Conservation (phyloP, 2,329 filamentous ascomycete species). For the Diaporthe vaccinii region DNA sequence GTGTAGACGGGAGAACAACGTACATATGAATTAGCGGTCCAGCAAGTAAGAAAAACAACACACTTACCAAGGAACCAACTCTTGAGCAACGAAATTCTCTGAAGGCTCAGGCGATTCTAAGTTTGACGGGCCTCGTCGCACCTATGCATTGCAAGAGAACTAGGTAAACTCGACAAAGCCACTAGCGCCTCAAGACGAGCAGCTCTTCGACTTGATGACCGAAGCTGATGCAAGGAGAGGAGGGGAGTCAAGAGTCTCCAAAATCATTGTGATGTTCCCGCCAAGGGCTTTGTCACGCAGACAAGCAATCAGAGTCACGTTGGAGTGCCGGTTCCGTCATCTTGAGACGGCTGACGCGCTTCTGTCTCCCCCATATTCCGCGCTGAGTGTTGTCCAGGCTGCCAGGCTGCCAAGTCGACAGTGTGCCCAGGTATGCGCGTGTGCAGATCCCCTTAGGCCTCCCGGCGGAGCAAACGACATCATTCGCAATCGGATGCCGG, state of each 20-base stretch:
- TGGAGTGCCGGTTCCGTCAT: constrained; percentile 1
- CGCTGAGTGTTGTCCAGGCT: neutral
- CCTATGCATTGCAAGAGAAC: neutral
- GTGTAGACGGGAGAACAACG: neutral
- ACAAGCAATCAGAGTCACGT: neutral
- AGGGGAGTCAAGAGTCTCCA: neutral
- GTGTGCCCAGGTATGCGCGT: neutral
- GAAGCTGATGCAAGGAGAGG: neutral
- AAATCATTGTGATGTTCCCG: neutral
- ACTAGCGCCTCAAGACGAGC: neutral
- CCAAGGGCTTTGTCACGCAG: neutral
- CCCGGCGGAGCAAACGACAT: constrained; percentile 4
- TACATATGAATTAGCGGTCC: neutral
- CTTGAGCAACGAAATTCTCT: neutral
- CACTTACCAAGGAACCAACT: neutral
- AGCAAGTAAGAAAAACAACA: neutral
- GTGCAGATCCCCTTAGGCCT: constrained; percentile 21
- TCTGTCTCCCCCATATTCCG: neutral
- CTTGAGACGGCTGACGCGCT: constrained; percentile 4
- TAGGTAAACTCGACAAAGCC: no score
- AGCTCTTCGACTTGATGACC: neutral
- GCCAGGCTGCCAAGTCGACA: neutral
- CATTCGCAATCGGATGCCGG: constrained; percentile 11
- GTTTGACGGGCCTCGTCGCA: neutral
- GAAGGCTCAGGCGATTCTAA: neutral